Base-by-base conservation (phyloP, 1,284 basidiomycete genomes). In the Pyrrhoderma noxium region DNA sequence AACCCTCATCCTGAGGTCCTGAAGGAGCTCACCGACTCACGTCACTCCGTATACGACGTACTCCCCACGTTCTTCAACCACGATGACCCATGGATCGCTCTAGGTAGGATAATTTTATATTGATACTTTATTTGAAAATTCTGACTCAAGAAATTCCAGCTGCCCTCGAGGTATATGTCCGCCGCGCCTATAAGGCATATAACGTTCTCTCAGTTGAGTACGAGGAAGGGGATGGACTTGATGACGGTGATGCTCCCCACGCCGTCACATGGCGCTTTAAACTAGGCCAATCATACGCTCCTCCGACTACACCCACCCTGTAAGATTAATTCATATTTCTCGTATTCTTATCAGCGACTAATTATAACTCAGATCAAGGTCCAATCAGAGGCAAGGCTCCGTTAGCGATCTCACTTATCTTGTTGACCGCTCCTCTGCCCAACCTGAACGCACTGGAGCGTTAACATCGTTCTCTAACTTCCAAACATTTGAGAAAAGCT, bases 41-140 rank as follows among this genome's bases (percentile, higher is more conserved):
- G 91, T 54, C 96, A 94, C 73, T 95, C 92, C 19, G 94, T 99
- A 27, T 99, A 89, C 68, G 95, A 99, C 64, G 96, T 99, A 9
- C 77, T 99, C 52, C 91, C 93, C 14, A 80, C 89, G 11, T 99
- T 99, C 79, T 99, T 98, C 77, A 83, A 81, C 57, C 87, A 93
- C 64, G 67, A 76, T 31, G 92, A 97, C 61, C 78, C 84, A 45
- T 85, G 86, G 76, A 80, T 98, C 56, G 80, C 84, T 22, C 80
- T 96, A 43, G 85, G 88, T 89, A 55, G 45, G 79, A 65, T 9
- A 47, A 25, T 43, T 16, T 47, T 25, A 21, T 9, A 25, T 46
- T 23, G 3, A 35, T 34, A 19, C 35, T 37, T 46, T 22, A 55
- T 4, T 47, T 45, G 37, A 40, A 58, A 54, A 57, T 37, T 37